phyloP scores from a whole-genome alignment of 306 rosid genomes.

The Ormosia emarginata region DNA sequence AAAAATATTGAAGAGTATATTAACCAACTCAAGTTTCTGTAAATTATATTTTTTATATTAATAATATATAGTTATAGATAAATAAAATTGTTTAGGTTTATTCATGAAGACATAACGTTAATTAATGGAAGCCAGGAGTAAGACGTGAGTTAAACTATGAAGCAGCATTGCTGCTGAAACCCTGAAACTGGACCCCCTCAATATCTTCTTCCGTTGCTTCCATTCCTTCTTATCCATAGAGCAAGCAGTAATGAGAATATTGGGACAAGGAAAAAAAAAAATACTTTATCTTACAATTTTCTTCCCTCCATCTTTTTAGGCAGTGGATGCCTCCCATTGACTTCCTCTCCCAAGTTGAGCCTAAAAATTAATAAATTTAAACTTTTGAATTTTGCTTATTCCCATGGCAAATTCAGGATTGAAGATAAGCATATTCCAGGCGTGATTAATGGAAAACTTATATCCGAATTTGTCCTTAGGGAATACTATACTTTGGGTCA shows the following conservation, averaged over 20 bases:
- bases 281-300: not conserved
- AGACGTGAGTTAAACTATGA: not conserved
- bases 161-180: not conserved
- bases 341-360: constrained; percentile 4
- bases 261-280: not conserved
- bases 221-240: constrained; percentile 24
- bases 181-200: constrained; percentile 1
- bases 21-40: too few relatives aligned
- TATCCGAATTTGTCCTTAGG: not conserved
- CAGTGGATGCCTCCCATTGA: constrained; percentile 13
- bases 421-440: constrained; percentile 51
- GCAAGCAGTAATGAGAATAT: not conserved
- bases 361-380: not conserved
- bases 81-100: not conserved
- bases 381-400: constrained; percentile 1
- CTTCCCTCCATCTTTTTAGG: not conserved
- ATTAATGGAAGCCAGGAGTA: not conserved
- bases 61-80: not conserved
- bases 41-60: too few relatives aligned
- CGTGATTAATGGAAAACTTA: constrained; percentile 38
- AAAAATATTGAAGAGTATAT: too few relatives aligned
- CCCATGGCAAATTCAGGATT: constrained; percentile 3
- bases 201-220: not conserved
- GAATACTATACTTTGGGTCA: constrained; percentile 8
- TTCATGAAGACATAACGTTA: not conserved